Evolutionary conservation across 257 asterid species (phyloP), one percentile per base, ranked within the genome.

Genomic region (Apocynum venetum): DNA sequence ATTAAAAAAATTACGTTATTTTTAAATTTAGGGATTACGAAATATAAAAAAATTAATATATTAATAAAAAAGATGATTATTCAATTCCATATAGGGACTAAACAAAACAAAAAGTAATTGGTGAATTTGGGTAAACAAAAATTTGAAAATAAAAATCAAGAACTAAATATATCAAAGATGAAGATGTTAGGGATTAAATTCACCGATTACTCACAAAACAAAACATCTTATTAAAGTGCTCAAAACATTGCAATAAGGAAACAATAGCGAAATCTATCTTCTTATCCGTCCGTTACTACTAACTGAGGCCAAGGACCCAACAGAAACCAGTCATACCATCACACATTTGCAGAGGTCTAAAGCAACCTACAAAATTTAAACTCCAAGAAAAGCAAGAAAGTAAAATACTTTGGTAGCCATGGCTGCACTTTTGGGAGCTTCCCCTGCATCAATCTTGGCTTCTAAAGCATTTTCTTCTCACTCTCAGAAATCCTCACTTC

Each of bases 391-490:
- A 25, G 0, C 2, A 41, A 43, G 11, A 19, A 13, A 19, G 31
- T 63, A 20, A 7, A 17, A 51, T 8, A 10, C 55, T 9, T 47
- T 38, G 10, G 10, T 14, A 66, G 44, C 48, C 63, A 90, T 89
- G 97, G 91, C 93, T 71, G 80, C 89, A 25, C 68, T 85, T 1
- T 17, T 88, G n/a, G 91, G 94, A 75, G 72, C 92, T 83, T 79
- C 92, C 43, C 82, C 91, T 46, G 77, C 91, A 7, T 59, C 91
- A 48, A 80, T 87, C 36, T 83, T 83, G 80, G 85, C 89, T 79
- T 82, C 90, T 20, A 84, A 73, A 53, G 84, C 84, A 57, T 70
- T 85, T 52, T 81, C 87, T 73, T 79, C 93, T 71, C 78, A 66
- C 75, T 79, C 87, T 61, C 81, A 82, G 47, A 87, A 81, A 35